Evolutionary conservation across 2,329 filamentous ascomycete genomes (phyloP).

Genomic region (Eutypa lata): DNA sequence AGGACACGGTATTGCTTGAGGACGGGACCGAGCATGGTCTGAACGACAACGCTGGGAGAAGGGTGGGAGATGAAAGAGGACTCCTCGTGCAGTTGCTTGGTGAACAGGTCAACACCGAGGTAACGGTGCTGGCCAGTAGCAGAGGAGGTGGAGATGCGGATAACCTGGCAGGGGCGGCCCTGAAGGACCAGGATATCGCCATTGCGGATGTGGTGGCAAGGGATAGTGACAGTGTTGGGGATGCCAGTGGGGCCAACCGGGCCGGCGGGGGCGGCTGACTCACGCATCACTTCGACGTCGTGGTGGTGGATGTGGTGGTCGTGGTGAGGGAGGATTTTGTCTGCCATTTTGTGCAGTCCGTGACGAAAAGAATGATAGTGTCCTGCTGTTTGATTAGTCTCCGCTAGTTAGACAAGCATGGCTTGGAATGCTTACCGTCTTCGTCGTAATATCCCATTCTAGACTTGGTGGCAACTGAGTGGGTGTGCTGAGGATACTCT

Average conservation of each 20-base stretch:
- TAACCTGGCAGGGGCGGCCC: slow-evolving; percentile 98
- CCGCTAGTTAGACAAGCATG: too few species aligned
- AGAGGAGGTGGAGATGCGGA: slow-evolving; percentile 96
- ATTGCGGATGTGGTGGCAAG: slow-evolving; percentile 99
- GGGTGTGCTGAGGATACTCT: slow-evolving; percentile 46
- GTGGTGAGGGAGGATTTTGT: slow-evolving; percentile 49
- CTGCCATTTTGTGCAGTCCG: slow-evolving; percentile 54
- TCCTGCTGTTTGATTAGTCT: too few species aligned
- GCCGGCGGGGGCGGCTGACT: slow-evolving; percentile 33
- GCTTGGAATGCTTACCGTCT: slow-evolving; percentile 46
- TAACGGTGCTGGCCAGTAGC: slow-evolving; percentile 99
- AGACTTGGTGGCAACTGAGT: slow-evolving; percentile 40
- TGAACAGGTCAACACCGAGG: slow-evolving; percentile 99
- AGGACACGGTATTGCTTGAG: slow-evolving; percentile 99
- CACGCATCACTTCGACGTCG: slow-evolving; percentile 42
- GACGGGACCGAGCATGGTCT: slow-evolving; percentile 98
- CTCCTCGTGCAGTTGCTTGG: slow-evolving; percentile 99
- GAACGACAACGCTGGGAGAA: slow-evolving; percentile 90
- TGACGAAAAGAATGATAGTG: slow-evolving; percentile 59
- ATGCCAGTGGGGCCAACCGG: slow-evolving; percentile 31
- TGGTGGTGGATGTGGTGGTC: slow-evolving; percentile 48
- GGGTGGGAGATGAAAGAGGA: slow-evolving; percentile 97
- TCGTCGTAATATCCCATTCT: slow-evolving; percentile 68
- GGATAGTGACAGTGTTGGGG: slow-evolving; percentile 92
- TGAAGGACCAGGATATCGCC: slow-evolving; percentile 98